These are phyloP conservation scores for Leccinum rimulosum DNA, from an alignment of 768 basidiomycete species.

Conservation along the genomic window DNA sequence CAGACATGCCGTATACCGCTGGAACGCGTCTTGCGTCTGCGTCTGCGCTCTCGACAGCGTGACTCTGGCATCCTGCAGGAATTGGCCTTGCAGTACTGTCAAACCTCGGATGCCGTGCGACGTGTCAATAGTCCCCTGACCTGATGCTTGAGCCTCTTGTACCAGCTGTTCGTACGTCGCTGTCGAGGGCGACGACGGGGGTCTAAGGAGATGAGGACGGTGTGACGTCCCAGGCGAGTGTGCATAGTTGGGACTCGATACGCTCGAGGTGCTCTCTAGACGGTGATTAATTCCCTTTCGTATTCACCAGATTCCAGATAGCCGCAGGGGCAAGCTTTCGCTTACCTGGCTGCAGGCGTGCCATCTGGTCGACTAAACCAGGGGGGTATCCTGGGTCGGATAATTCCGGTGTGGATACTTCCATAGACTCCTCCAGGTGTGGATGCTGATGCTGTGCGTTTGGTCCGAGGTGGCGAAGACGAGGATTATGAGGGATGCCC, in stretches of 20 bases:
- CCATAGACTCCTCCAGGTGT: conserved; percentile 35
- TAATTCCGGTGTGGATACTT: conserved; percentile 33
- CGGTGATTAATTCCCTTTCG: background rate
- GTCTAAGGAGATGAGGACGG: conserved; percentile 39
- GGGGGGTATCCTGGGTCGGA: conserved; percentile 34
- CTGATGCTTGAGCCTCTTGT: conserved; percentile 58
- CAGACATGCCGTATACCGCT: conserved; percentile 65
- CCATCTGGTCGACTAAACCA: conserved; percentile 33
- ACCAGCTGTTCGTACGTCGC: conserved; percentile 51
- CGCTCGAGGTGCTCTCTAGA: conserved; percentile 28
- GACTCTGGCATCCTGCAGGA: conserved; percentile 58
- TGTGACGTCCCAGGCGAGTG: conserved; percentile 32
- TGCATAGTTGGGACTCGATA: conserved; percentile 32
- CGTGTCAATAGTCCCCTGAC: conserved; percentile 37
- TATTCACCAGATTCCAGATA: conserved; percentile 4
- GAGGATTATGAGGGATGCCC: conserved; percentile 78
- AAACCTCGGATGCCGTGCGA: conserved; percentile 5
- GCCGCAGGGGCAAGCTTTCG: background rate
- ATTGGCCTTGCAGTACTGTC: conserved; percentile 45
- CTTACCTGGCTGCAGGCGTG: conserved; percentile 35
- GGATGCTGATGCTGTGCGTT: conserved; percentile 23
- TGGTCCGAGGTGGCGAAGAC: conserved; percentile 55
- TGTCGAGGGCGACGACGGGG: conserved; percentile 50
- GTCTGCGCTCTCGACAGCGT: conserved; percentile 63
- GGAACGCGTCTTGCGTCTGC: conserved; percentile 70